Evolutionary conservation across 257 asterid species (phyloP), one percentile per base, ranked within the genome.

Genomic region (Datura wrightii): DNA sequence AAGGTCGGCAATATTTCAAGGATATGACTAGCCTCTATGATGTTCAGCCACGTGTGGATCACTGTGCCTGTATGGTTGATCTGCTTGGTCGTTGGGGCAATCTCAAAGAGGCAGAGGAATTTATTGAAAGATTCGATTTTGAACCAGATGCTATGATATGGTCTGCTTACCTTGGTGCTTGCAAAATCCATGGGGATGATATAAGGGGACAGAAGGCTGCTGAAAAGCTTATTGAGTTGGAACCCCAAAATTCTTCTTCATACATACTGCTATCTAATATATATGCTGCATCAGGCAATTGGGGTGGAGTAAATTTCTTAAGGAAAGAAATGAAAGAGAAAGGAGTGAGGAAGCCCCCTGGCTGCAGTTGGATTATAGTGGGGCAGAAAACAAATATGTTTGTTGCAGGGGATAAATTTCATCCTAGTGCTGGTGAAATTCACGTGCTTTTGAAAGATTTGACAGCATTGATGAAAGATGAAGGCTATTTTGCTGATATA

Each of bases 171-270:
- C 98, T 96, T 2, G 93, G 91, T 19, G 96, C 95, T 18, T 93
- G 99, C 89, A 94, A 93, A 87, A 86, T 96, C 90, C 98, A 96
- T 3, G 97, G 97, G n/a, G 98, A 96, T 65, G 94, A 93, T 6
- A 59, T 37, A 11, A 90, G 97, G 88, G 99, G 98, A 74, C 88
- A 86, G 70, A 89, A 31, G 41, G 98, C 98, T 11, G 98, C 98
- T 19, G 92, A 91, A 79, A 96, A 93, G 88, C 97, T 96, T 42
- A 85, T 92, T 67, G 91, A 92, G 88, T 44, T 93, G 94, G 97
- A 93, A 72, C 97, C 99, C 9, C 92, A 82, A 10, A 91, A 88
- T 80, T 90, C 98, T 53, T 89, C 98, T 44, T 85, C 94, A 16
- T 96, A 94, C 85, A 93, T 96, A 71, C 90, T 92, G 87, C 98